phyloP scores from a whole-genome alignment of 176 grass and related monocot species.

The Themeda triandra region DNA sequence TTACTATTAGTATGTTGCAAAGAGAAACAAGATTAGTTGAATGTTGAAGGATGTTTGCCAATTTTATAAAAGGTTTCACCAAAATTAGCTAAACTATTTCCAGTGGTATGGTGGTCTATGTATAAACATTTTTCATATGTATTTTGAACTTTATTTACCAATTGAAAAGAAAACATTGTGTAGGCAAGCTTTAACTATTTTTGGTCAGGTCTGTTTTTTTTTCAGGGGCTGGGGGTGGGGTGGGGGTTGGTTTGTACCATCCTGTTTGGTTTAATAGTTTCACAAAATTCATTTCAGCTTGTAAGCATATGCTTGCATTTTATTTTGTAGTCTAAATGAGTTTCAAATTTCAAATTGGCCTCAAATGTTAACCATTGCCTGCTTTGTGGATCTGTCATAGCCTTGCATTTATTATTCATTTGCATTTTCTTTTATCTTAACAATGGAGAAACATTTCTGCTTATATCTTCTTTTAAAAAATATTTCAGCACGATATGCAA shows the following conservation, averaged over 20 bases:
- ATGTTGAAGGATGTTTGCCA: not conserved
- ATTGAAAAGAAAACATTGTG: not conserved
- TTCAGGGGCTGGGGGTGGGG: no score
- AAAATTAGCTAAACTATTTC: not conserved
- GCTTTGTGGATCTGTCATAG: no score
- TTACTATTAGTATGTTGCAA: not conserved
- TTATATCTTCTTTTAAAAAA: not conserved
- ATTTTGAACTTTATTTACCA: not conserved
- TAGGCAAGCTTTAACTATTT: not conserved
- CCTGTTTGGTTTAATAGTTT: not conserved
- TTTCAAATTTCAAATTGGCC: not conserved
- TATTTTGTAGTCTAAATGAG: not conserved
- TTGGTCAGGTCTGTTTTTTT: not conserved
- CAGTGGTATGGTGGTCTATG: not conserved
- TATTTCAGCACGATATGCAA: slow-evolving; percentile 84
- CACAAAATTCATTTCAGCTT: not conserved
- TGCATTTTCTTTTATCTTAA: not conserved
- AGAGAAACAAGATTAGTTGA: slow-evolving; percentile 7
- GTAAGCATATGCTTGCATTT: not conserved
- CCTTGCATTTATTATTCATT: slow-evolving; percentile 34
- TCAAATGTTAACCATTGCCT: not conserved
- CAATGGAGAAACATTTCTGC: not conserved
- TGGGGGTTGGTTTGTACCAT: not conserved
- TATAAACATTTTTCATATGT: not conserved
- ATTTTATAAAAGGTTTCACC: not conserved